phyloP scores from a whole-genome alignment of 257 asterid genomes.

The Linderniella brevidens region DNA sequence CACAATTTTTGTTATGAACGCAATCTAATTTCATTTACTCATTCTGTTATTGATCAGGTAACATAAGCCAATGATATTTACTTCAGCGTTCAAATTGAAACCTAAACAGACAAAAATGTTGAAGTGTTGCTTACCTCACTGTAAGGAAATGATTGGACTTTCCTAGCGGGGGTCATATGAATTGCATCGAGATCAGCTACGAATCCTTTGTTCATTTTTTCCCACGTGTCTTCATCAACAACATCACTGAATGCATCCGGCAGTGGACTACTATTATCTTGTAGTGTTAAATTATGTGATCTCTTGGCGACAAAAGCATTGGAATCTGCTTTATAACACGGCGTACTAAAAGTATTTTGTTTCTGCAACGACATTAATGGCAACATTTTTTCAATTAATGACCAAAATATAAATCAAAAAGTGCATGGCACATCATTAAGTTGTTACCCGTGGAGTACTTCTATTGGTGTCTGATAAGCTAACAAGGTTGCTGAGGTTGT shows the following conservation, averaged over 20 bases:
- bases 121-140: slow-evolving; percentile 28
- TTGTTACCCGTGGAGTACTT: slow-evolving; percentile 38
- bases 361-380: slow-evolving; percentile 28
- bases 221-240: slow-evolving; percentile 91
- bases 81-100: not conserved
- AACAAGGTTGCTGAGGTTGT: slow-evolving; percentile 41
- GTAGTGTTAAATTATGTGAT: slow-evolving; percentile 32
- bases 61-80: not conserved
- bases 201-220: slow-evolving; percentile 80
- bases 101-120: slow-evolving; percentile 3
- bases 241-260: slow-evolving; percentile 56
- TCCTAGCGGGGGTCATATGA: slow-evolving; percentile 63
- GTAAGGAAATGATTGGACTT: slow-evolving; percentile 47
- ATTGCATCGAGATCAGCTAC: slow-evolving; percentile 75
- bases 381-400: slow-evolving; percentile 17
- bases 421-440: no score
- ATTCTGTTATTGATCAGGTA: no score
- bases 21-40: no score
- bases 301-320: slow-evolving; percentile 67
- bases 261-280: slow-evolving; percentile 59
- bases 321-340: slow-evolving; percentile 50
- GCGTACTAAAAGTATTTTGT: slow-evolving; percentile 65
- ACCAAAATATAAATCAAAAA: not conserved
- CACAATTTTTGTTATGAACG: not conserved
- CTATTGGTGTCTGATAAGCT: slow-evolving; percentile 35